Evolutionary conservation across 305 asterid species (phyloP), one percentile per base, ranked within the genome.

Genomic region (Salvia sclarea): DNA sequence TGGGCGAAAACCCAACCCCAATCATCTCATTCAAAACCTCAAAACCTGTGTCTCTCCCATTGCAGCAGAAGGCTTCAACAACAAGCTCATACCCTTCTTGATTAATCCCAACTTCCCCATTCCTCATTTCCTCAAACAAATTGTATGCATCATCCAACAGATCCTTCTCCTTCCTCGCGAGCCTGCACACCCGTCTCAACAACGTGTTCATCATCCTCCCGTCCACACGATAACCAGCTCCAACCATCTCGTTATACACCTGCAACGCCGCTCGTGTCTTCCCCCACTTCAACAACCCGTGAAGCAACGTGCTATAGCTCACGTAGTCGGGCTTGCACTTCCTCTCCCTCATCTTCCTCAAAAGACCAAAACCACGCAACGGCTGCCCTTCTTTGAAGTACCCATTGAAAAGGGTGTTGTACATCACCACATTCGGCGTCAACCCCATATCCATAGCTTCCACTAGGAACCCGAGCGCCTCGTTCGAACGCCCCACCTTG

Each of bases 331-430:
- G 97, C 55, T 24, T 59, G 69, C 95, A 90, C 1, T 67, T 73
- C 52, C 68, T 61, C 76, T 77, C 78, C 78, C 68, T 81, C 96
- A 88, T 90, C 48, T 55, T 64, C 75, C 61, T 77, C 85, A 90
- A 69, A 61, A 85, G 66, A 37, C 71, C 74, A 25, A 86, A 68
- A 11, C 91, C 95, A 9, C 75, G 76, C 68, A 82, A 66, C 9
- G 92, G 92, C 61, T 78, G 83, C 2, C 95, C 95, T 65, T 92
- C 96, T 59, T 86, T 87, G 79, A 85, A 89, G 76, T 78, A 83
- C 38, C 95, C 88, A 67, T 88, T 88, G n/a, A 92, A 80, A 74
- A 90, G 65, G 61, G 94, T 82, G 76, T 88, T 92, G 63, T 79
- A 90, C 16, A 85, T 80, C 17, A 82, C 89, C 10, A 73, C 95